Evolutionary conservation across 352 stramenopile genomes (phyloP).

Genomic region (Lagenidium giganteum): DNA sequence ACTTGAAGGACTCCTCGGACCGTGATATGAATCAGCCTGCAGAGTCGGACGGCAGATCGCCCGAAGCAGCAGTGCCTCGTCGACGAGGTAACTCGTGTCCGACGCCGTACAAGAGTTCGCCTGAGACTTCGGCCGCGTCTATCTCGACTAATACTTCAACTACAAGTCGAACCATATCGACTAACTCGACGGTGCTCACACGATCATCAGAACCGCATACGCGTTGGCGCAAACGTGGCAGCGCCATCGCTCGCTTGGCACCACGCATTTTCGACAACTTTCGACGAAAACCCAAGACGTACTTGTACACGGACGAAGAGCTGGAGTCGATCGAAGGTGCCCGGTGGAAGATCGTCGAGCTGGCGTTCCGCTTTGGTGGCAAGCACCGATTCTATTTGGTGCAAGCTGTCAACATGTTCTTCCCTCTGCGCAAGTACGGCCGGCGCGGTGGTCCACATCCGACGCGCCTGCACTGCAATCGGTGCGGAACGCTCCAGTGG

Average conservation of each 20-base stretch:
- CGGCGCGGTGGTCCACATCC: conserved; percentile 60
- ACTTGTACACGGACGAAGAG: conserved; percentile 76
- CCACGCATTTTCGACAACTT: conserved; percentile 60
- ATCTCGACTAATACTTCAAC: neutral
- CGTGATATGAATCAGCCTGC: conserved; percentile 12
- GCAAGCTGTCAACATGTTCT: conserved; percentile 87
- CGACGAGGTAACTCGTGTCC: conserved; percentile 71
- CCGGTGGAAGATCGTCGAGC: conserved; percentile 83
- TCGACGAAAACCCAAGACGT: conserved; percentile 65
- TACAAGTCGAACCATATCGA: neutral
- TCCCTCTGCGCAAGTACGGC: conserved; percentile 75
- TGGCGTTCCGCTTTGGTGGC: conserved; percentile 80
- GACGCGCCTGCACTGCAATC: conserved; percentile 77
- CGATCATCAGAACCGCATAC: conserved; percentile 18
- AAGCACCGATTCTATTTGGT: conserved; percentile 82
- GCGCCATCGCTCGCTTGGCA: conserved; percentile 46
- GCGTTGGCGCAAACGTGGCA: conserved; percentile 42
- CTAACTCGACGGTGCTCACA: conserved; percentile 6
- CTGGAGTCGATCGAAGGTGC: conserved; percentile 73
- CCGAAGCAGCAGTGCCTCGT: conserved; percentile 16
- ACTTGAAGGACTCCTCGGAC: conserved; percentile 68
- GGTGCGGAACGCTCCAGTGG: conserved; percentile 78
- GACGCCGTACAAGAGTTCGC: conserved; percentile 17
- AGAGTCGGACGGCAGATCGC: conserved; percentile 1
- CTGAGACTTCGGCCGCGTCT: neutral